Evolutionary conservation across 805 yeast species (phyloP), one percentile per base, ranked within the genome.

Genomic region (Sugiyamaella boreocaroliniensis): DNA sequence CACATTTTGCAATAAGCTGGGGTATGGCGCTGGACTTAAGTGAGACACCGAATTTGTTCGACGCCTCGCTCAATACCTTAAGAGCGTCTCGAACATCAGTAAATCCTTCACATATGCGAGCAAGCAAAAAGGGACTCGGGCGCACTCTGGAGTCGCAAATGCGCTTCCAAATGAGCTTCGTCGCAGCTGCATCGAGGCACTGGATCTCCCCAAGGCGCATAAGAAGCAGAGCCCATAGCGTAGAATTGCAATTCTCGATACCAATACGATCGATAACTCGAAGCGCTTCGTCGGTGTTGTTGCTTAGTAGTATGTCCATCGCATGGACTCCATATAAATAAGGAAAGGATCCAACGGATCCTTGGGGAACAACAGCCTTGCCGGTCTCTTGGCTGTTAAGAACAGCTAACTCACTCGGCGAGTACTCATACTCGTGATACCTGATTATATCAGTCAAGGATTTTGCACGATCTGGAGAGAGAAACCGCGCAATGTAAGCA

Each of bases 151-250:
- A 53, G 15, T 41, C 26, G n/a, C 22, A 15, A 29, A 60, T 47
- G 22, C 49, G 37, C 16, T 60, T 41, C 61, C 59, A 55, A 4
- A 61, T 43, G n/a, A 32, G 43, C 26, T 41, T 48, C 4, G 64
- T 59, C 16, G 53, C 45, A 4, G 48, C 55, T 4, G 58, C 50
- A n/a, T 57, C 55, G 29, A 67, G 45, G 8, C 55, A 48, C 15
- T 60, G 56, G 2, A 53, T 41, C 8, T 55, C 50, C 12, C 54
- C 43, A 9, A 68, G 44, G 2, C 57, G 50, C 19, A 50, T 47
- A 15, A 65, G 45, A 43, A 61, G 47, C 9, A 58, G 42, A 2
- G 59, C 61, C 70, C 70, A 68, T 18, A 64, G 15, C 44, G 52
- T 29, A n/a, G 60, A 49, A 26, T 53, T 42, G 7, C 54, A 51